A percentile compares a stretch with the other conserved stretches of the same genome.
phyloP scores from a whole-genome alignment of 768 basidiomycete genomes.

The Termitomyces heimii region DNA sequence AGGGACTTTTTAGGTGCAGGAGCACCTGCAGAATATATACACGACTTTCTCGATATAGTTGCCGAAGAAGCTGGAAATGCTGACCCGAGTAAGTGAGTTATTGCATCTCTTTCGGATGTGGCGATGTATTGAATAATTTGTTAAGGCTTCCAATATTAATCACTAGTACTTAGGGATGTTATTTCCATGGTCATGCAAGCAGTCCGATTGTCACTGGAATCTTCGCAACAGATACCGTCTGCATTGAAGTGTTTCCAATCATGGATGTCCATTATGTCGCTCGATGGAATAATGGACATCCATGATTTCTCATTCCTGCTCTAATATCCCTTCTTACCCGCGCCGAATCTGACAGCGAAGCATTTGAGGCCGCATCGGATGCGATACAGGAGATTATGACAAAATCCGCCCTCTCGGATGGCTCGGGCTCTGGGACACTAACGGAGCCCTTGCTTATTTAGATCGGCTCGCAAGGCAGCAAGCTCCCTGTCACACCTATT shows the following conservation, averaged over 20 bases:
- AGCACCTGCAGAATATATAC: slow-evolving; percentile 50
- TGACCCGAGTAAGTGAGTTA: slow-evolving; percentile 67
- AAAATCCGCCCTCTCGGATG: slow-evolving; percentile 66
- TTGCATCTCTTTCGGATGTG: not conserved
- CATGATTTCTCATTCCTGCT: slow-evolving; percentile 58
- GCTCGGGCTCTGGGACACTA: slow-evolving; percentile 60
- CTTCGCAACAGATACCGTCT: slow-evolving; percentile 50
- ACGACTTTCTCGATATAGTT: slow-evolving; percentile 77
- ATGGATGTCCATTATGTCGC: slow-evolving; percentile 76
- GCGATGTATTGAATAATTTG: not conserved
- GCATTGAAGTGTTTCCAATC: slow-evolving; percentile 78
- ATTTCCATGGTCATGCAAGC: slow-evolving; percentile 67
- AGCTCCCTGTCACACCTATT: too few relatives aligned
- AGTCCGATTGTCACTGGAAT: slow-evolving; percentile 49
- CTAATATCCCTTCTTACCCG: slow-evolving; percentile 62
- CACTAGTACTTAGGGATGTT: slow-evolving; percentile 63
- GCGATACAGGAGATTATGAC: slow-evolving; percentile 75
- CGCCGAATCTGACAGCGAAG: slow-evolving; percentile 40
- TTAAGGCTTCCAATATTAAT: slow-evolving; percentile 57
- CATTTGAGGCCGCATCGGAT: slow-evolving; percentile 63
- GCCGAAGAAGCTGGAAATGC: slow-evolving; percentile 78
- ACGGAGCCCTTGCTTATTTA: slow-evolving; percentile 87
- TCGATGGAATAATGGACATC: slow-evolving; percentile 68
- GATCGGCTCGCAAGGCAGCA: slow-evolving; percentile 51
- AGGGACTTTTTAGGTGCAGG: slow-evolving; percentile 54